These are phyloP conservation scores for Euphorbia schlechtendalii DNA, from an alignment of 441 rosid species.

Conservation along the genomic window DNA sequence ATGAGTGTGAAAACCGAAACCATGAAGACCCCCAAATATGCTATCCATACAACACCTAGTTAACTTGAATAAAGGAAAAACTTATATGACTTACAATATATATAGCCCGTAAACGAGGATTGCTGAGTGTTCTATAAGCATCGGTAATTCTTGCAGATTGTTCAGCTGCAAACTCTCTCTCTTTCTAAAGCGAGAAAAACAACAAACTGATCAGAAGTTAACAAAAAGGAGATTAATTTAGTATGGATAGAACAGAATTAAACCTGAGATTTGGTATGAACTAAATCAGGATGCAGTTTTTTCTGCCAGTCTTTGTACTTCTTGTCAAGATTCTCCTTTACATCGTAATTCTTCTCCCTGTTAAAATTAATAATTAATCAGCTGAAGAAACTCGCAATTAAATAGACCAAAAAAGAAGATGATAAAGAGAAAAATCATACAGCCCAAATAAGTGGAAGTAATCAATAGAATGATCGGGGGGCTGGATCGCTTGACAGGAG, in stretches of 20 bases:
- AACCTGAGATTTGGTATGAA: slow-evolving; percentile 88
- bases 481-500: slow-evolving; percentile 71
- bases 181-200: slow-evolving; percentile 40
- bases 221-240: background rate
- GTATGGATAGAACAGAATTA: background rate
- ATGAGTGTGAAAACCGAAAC: too few species aligned
- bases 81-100: too few species aligned
- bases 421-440: slow-evolving; percentile 31
- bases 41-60: too few species aligned
- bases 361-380: background rate
- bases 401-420: background rate
- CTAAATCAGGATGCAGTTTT: slow-evolving; percentile 93
- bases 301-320: slow-evolving; percentile 91
- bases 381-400: background rate
- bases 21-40: too few species aligned
- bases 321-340: slow-evolving; percentile 52
- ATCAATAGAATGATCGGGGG: slow-evolving; percentile 59
- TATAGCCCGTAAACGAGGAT: too few species aligned
- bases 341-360: slow-evolving; percentile 64
- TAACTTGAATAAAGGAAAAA: too few species aligned
- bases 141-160: too few species aligned
- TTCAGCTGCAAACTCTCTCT: too few species aligned
- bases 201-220: background rate
- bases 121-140: too few species aligned
- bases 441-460: slow-evolving; percentile 73